phyloP scores from a whole-genome alignment of 495 filamentous ascomycete genomes.

The Hypoxylon subgilvum region DNA sequence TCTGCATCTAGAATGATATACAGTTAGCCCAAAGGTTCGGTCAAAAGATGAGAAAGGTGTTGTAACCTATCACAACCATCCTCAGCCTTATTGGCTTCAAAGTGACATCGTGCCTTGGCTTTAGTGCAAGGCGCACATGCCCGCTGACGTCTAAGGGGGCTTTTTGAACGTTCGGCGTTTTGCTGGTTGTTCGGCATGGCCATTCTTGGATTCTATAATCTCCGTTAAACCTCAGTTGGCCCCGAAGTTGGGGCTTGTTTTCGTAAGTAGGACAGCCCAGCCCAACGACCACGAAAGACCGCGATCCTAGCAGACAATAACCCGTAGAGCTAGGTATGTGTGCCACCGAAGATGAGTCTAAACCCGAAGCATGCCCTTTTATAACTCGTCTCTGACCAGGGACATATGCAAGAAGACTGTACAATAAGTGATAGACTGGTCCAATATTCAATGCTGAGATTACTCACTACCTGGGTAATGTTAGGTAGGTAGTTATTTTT shows the following conservation, averaged over 20 bases:
- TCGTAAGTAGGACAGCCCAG: too few species aligned
- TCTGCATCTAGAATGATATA: constrained; percentile 31
- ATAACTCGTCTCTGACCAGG: background rate
- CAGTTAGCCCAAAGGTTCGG: background rate
- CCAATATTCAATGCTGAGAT: background rate
- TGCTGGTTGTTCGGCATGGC: constrained; percentile 12
- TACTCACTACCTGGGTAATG: too few species aligned
- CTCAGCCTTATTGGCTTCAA: constrained; percentile 33
- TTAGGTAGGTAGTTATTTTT: too few species aligned
- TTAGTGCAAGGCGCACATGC: constrained; percentile 45
- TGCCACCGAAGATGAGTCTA: too few species aligned
- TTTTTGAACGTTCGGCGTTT: constrained; percentile 23
- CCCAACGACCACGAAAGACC: too few species aligned
- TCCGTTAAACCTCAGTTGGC: too few species aligned
- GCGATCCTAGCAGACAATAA: too few species aligned
- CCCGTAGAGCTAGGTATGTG: too few species aligned
- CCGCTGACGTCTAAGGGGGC: constrained; percentile 41
- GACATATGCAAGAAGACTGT: background rate
- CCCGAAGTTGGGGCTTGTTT: too few species aligned
- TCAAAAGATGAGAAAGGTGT: background rate
- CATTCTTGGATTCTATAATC: too few species aligned
- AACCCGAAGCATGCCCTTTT: background rate
- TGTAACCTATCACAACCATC: constrained; percentile 41
- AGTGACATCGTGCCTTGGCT: constrained; percentile 45
- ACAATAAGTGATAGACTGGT: background rate